Evolutionary conservation across 805 yeast genomes (phyloP).

Genomic region (Ogataea kodamae): DNA sequence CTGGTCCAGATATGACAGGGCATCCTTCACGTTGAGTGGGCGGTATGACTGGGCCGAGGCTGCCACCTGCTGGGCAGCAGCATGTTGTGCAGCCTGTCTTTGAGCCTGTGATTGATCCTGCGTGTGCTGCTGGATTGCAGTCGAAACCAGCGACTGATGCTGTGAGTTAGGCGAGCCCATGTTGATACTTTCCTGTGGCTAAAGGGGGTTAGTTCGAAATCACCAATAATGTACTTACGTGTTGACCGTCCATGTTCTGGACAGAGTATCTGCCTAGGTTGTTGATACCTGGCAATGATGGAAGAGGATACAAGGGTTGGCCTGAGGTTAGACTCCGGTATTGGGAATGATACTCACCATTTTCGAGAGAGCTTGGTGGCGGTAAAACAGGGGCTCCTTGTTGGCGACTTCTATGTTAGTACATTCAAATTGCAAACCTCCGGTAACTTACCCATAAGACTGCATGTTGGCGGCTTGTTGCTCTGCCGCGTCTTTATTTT

Average conservation of each 20-base stretch:
- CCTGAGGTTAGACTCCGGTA: conserved; percentile 27
- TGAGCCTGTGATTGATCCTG: conserved; percentile 19
- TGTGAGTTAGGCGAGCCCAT: conserved; percentile 21
- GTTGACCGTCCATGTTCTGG: conserved; percentile 42
- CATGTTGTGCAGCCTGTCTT: conserved; percentile 23
- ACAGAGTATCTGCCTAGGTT: conserved; percentile 46
- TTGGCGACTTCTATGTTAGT: conserved; percentile 43
- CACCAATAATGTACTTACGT: conserved; percentile 25
- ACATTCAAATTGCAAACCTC: not conserved
- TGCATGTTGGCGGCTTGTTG: conserved; percentile 11
- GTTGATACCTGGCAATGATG: conserved; percentile 50
- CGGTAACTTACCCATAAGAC: conserved; percentile 15
- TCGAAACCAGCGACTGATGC: conserved; percentile 13
- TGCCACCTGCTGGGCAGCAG: conserved; percentile 25
- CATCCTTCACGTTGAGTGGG: conserved; percentile 94
- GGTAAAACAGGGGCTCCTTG: conserved; percentile 53
- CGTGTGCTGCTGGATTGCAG: conserved; percentile 24
- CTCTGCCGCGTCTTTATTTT: conserved; percentile 12
- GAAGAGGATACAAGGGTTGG: conserved; percentile 48
- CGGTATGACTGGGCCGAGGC: conserved; percentile 43
- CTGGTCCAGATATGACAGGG: conserved; percentile 90
- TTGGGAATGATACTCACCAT: conserved; percentile 35
- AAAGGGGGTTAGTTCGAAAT: conserved; percentile 12
- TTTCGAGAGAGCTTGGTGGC: conserved; percentile 50
- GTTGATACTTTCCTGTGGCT: conserved; percentile 28